phyloP scores from a whole-genome alignment of 1,139 yeast species.

The Pichia sp. region DNA sequence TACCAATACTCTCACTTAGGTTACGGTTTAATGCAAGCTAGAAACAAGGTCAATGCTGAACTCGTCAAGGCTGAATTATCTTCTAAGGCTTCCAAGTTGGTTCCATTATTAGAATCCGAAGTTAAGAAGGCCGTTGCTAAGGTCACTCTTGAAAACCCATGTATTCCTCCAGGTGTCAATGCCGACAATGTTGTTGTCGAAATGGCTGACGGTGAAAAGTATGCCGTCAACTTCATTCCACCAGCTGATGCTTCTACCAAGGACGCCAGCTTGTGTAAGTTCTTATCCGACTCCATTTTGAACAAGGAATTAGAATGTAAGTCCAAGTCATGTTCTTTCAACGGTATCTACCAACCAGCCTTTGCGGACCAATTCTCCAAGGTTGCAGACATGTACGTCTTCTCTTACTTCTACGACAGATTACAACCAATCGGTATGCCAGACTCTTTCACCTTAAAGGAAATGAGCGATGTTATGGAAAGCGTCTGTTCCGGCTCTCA shows the following conservation, averaged over 20 bases:
- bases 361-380: constrained; percentile 69
- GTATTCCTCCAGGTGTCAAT: constrained; percentile 74
- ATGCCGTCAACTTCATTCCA: constrained; percentile 72
- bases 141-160: constrained; percentile 65
- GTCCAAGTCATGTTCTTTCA: constrained; percentile 85
- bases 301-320: constrained; percentile 80
- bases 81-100: constrained; percentile 28
- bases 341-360: constrained; percentile 96
- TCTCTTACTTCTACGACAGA: constrained; percentile 93
- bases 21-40: constrained; percentile 92
- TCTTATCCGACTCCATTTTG: constrained; percentile 75
- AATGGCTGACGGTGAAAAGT: constrained; percentile 44
- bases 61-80: constrained; percentile 51
- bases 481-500: constrained; percentile 82
- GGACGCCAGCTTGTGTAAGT: constrained; percentile 72
- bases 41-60: constrained; percentile 71
- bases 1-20: constrained; percentile 97
- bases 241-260: constrained; percentile 42
- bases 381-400: constrained; percentile 75
- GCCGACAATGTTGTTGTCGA: constrained; percentile 56
- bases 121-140: constrained; percentile 42
- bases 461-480: constrained; percentile 76
- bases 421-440: constrained; percentile 96
- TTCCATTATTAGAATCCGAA: constrained; percentile 33
- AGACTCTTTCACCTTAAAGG: constrained; percentile 77